Evolutionary conservation across 352 stramenopile species (phyloP).

Genomic region (Hyaloperonospora arabidopsidis): DNA sequence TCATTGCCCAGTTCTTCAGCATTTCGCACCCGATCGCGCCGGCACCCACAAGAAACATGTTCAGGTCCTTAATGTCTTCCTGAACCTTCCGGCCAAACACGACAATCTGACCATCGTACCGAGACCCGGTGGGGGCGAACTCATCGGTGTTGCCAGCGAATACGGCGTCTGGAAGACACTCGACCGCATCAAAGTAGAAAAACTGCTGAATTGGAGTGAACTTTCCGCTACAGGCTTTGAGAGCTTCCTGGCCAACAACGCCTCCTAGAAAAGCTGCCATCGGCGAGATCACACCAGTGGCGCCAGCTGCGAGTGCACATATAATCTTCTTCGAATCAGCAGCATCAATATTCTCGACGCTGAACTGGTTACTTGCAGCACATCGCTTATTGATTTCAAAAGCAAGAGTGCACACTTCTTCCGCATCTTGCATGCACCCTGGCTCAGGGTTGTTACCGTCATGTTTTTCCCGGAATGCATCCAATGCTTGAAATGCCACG

Average conservation of each 20-base stretch:
- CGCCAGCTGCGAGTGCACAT: conserved; percentile 72
- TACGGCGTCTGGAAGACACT: conserved; percentile 89
- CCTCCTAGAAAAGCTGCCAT: conserved; percentile 96
- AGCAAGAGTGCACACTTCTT: conserved; percentile 82
- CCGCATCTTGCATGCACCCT: conserved; percentile 74
- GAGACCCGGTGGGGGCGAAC: conserved; percentile 53
- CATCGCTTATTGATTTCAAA: conserved; percentile 68
- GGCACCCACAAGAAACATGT: conserved; percentile 96
- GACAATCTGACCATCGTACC: conserved; percentile 91
- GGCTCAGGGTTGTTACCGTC: conserved; percentile 77
- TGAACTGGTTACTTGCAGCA: conserved; percentile 52
- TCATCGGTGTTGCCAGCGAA: conserved; percentile 38
- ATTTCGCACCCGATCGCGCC: conserved; percentile 99
- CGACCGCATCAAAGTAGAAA: conserved; percentile 98
- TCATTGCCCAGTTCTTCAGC: conserved; percentile 99
- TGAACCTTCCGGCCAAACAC: conserved; percentile 84
- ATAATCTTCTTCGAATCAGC: conserved; percentile 73
- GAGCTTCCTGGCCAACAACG: conserved; percentile 95
- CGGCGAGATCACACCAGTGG: conserved; percentile 88
- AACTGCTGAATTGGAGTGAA: conserved; percentile 99
- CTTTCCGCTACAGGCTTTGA: conserved; percentile 98
- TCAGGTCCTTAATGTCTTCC: conserved; percentile 78
- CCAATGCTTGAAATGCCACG: conserved; percentile 83
- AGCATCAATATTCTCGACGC: conserved; percentile 51
- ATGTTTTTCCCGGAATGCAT: conserved; percentile 76